Evolutionary conservation across 345 rosid species (phyloP).

Genomic region (Sonneratia caseolaris): DNA sequence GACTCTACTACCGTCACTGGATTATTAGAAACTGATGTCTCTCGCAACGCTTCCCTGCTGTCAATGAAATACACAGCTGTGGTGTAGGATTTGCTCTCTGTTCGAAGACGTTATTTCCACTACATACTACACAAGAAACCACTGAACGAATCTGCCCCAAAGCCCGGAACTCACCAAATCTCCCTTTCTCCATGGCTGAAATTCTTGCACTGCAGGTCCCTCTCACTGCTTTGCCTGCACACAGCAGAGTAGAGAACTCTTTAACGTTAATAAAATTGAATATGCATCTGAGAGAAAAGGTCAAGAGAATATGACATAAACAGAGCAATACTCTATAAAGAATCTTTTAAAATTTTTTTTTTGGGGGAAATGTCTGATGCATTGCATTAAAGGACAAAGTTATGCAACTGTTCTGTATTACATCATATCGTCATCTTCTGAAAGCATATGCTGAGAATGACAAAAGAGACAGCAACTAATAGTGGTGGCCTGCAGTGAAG

Average conservation of each 20-base stretch:
- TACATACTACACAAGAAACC: neutral
- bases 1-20: neutral
- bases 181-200: neutral
- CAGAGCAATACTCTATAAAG: neutral
- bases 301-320: neutral
- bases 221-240: slow-evolving; percentile 30
- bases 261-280: neutral
- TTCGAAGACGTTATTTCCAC: neutral
- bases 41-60: neutral
- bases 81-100: neutral
- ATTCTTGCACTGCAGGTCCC: neutral
- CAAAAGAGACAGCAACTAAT: neutral
- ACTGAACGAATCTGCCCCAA: neutral
- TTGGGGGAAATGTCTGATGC: no score
- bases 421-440: neutral
- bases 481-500: neutral
- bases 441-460: neutral
- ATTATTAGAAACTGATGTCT: neutral
- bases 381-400: no score
- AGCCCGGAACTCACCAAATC: neutral
- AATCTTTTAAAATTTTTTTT: neutral
- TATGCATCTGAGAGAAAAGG: neutral
- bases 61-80: neutral
- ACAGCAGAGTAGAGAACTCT: neutral
- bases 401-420: no score